These are phyloP conservation scores for Auxenochlorella pyrenoidosa DNA, from an alignment of 139 green algal species.

Conservation along the genomic window DNA sequence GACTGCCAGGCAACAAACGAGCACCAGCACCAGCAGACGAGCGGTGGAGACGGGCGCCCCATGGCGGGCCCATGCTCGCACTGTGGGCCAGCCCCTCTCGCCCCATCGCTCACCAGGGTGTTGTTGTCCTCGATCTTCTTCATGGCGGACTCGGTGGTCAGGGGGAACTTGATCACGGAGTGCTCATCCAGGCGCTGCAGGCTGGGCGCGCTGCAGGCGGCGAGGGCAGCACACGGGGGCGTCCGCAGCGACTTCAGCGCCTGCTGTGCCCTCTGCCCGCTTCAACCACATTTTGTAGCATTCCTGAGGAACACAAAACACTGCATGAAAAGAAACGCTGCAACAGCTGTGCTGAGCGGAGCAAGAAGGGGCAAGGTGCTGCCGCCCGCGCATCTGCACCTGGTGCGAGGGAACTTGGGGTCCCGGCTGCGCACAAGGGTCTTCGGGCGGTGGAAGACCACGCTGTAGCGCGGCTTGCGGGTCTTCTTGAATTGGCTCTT, in stretches of 20 bases:
- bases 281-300: too few species aligned
- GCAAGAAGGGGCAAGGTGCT: too few species aligned
- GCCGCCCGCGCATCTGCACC: conserved; percentile 55
- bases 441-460: conserved; percentile 93
- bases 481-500: conserved; percentile 85
- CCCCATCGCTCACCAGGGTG: conserved; percentile 82
- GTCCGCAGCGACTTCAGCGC: neutral
- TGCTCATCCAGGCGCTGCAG: conserved; percentile 85
- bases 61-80: too few species aligned
- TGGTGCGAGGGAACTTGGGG: conserved; percentile 88
- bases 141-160: conserved; percentile 99
- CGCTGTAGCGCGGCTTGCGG: conserved; percentile 82
- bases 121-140: conserved; percentile 99
- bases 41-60: too few species aligned
- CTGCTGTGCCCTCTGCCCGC: neutral
- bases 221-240: neutral
- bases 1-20: too few species aligned
- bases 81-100: neutral
- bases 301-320: too few species aligned
- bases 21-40: neutral
- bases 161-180: conserved; percentile 94
- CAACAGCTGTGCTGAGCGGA: too few species aligned
- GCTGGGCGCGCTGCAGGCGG: conserved; percentile 68
- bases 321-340: too few species aligned
- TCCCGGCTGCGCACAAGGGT: conserved; percentile 87